Base-by-base conservation (phyloP, 768 basidiomycete species). In the Mycena galopus region DNA sequence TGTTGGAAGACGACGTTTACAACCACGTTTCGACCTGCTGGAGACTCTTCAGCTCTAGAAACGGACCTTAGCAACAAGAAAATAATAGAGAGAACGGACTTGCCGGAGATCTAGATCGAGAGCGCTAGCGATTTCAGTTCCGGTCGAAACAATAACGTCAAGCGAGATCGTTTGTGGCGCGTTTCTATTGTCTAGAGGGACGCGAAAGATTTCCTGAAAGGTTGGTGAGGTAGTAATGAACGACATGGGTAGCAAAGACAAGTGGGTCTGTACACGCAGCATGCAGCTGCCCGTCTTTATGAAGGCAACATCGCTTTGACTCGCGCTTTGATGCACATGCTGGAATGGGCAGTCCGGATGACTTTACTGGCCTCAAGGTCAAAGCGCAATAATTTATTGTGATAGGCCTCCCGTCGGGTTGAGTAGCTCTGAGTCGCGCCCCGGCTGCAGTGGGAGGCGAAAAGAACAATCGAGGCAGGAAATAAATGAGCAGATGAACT, bases 281-380 rank as follows among this genome's bases (percentile, higher is more conserved):
- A 32, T 53, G 2, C 9, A 7, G 10, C 47, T n/a, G n/a, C n/a
- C n/a, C n/a, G n/a, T n/a, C n/a, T n/a, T 11, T 30, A 47, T 67
- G 47, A 67, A 3, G 39, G 4, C 39, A 25, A 27, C 33, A 56
- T 21, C 60, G 67, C 67, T 69, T 69, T 69, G 60, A 51, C 59
- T 69, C 51, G 60, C 56, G 67, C 51, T 69, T 69, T 69, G 60
- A 69, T 69, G 58, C 35, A 59, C 58, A 67, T 37, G 32, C 33
- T 32, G 17, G 27, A 50, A n/a, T 21, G 27, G 9, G 39, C 10
- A 23, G 33, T n/a, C n/a, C n/a, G n/a, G n/a, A n/a, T n/a, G n/a
- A n/a, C 25, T 33, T 7, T n/a, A n/a, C n/a, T 59, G 30, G 30
- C 37, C 39, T 29, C 42, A 25, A 27, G 65, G 65, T 21, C 65